These are phyloP conservation scores for Linum trigynum DNA, from an alignment of 345 rosid genomes.

Conservation along the genomic window DNA sequence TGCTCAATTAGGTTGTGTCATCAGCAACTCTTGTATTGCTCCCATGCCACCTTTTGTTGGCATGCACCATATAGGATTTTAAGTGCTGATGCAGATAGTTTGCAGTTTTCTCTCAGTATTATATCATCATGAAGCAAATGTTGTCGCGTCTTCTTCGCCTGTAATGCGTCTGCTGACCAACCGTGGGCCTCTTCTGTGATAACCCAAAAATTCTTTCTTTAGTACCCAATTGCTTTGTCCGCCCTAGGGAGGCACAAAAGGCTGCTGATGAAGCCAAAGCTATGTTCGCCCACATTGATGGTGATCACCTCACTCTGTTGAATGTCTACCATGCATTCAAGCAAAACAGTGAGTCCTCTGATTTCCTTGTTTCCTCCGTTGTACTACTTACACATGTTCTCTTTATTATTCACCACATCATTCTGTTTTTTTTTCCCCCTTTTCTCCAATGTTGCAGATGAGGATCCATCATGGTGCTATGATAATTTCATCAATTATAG, in stretches of 20 bases:
- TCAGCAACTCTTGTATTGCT: slow-evolving; percentile 65
- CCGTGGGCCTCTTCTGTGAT: slow-evolving; percentile 98
- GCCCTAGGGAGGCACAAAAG: slow-evolving; percentile 99
- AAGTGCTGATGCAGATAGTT: slow-evolving; percentile 99
- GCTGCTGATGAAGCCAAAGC: slow-evolving; percentile 99
- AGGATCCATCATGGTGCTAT: slow-evolving; percentile 91
- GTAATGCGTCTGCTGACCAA: slow-evolving; percentile 99
- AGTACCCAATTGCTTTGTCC: slow-evolving; percentile 99
- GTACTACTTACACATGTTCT: no score
- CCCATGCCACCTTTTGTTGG: slow-evolving; percentile 51
- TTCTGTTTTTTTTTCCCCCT: not conserved
- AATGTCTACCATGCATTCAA: slow-evolving; percentile 96
- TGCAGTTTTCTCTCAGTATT: slow-evolving; percentile 93
- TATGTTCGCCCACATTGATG: slow-evolving; percentile 96
- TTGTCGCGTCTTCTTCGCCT: slow-evolving; percentile 69
- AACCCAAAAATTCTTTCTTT: slow-evolving; percentile 77
- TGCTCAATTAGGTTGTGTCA: slow-evolving; percentile 58
- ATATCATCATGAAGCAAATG: slow-evolving; percentile 85
- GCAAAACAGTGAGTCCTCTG: slow-evolving; percentile 60
- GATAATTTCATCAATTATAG: slow-evolving; percentile 83
- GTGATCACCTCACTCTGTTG: slow-evolving; percentile 91
- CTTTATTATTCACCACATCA: not conserved
- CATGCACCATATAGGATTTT: slow-evolving; percentile 64
- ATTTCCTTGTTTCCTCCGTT: no score
- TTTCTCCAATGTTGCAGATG: slow-evolving; percentile 36